phyloP scores from a whole-genome alignment of 768 basidiomycete species.

The Hysterangium stoloniferum region DNA sequence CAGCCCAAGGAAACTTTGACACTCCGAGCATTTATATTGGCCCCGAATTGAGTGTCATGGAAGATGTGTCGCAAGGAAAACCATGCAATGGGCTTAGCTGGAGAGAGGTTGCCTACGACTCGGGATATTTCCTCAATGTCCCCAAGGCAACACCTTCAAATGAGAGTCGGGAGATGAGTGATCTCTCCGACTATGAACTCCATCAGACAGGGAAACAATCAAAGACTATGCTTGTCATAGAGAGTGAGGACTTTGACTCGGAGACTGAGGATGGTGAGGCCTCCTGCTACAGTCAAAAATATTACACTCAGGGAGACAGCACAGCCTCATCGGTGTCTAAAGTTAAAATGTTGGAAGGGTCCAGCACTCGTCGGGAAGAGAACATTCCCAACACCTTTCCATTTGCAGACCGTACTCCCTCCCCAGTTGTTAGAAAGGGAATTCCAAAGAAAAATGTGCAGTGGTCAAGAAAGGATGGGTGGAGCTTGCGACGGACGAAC shows the following conservation, averaged over 20 bases:
- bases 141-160: not conserved
- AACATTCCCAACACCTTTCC: not conserved
- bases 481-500: slow-evolving; percentile 86
- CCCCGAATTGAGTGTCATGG: too few relatives aligned
- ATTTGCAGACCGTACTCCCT: not conserved
- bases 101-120: too few relatives aligned
- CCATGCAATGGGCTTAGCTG: too few relatives aligned
- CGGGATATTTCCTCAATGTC: too few relatives aligned
- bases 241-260: not conserved
- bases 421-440: not conserved
- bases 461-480: slow-evolving; percentile 75
- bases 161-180: too few relatives aligned
- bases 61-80: too few relatives aligned
- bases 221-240: not conserved
- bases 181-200: too few relatives aligned
- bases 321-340: not conserved
- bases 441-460: slow-evolving; percentile 47
- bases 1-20: too few relatives aligned
- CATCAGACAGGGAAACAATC: not conserved
- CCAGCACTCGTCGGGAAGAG: not conserved
- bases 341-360: not conserved
- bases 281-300: not conserved
- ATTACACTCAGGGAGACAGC: not conserved
- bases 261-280: not conserved
- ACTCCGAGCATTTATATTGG: too few relatives aligned